A percentile compares a stretch with the other conserved stretches of the same genome.
These are phyloP conservation scores for Castanospermum australe DNA, from an alignment of 306 rosid genomes.

Conservation along the genomic window DNA sequence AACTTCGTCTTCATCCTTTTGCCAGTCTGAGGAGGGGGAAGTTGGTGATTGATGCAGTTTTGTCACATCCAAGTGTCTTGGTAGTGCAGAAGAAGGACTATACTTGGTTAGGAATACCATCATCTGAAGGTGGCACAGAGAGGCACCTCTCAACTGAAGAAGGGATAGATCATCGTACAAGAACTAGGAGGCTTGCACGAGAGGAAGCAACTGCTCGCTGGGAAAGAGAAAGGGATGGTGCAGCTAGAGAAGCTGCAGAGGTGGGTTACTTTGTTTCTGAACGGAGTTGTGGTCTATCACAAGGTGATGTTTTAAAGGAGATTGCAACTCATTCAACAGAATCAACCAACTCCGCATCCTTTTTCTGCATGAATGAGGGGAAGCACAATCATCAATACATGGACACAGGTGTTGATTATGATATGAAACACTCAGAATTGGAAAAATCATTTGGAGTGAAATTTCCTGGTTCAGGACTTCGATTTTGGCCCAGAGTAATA, in stretches of 20 bases:
- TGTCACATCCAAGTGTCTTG: conserved; percentile 67
- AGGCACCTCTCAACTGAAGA: conserved; percentile 65
- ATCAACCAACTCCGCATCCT: conserved; percentile 35
- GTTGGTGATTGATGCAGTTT: conserved; percentile 83
- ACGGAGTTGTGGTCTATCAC: conserved; percentile 35
- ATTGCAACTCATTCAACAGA: conserved; percentile 31
- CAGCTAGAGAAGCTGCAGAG: conserved; percentile 77
- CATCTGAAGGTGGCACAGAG: conserved; percentile 40
- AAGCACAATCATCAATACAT: conserved; percentile 68
- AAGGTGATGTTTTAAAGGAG: conserved; percentile 50
- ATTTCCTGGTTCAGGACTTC: conserved; percentile 63
- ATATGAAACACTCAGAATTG: conserved; percentile 73
- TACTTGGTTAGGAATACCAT: conserved; percentile 89
- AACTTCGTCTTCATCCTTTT: conserved; percentile 70
- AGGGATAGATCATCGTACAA: conserved; percentile 75
- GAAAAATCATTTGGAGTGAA: conserved; percentile 78
- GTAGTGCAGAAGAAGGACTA: conserved; percentile 81
- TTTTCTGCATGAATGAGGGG: conserved; percentile 61
- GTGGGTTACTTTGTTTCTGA: conserved; percentile 69
- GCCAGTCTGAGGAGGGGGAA: conserved; percentile 85
- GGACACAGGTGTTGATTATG: conserved; percentile 81
- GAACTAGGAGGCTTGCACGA: conserved; percentile 62
- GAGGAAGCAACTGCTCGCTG: conserved; percentile 58
- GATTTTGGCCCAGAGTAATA: conserved; percentile 61
- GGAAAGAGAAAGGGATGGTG: conserved; percentile 64